A percentile compares a stretch with the other conserved stretches of the same genome.
Evolutionary conservation across 345 rosid genomes (phyloP).

Genomic region (Brassica cretica): DNA sequence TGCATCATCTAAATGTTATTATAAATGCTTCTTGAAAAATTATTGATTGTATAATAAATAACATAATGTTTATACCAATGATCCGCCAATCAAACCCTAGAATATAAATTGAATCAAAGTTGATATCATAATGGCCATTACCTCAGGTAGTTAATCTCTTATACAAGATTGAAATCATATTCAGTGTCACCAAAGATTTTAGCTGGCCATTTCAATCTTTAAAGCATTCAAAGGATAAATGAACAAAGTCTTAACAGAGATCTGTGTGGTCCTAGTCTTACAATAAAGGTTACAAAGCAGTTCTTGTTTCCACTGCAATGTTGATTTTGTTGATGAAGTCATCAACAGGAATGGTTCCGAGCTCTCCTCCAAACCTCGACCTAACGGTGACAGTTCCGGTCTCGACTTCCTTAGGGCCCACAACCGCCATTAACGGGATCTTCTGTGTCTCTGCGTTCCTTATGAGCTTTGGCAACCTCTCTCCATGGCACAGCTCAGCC

Average conservation of each 20-base stretch:
- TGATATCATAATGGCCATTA: neutral
- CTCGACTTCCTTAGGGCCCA: slow-evolving; percentile 88
- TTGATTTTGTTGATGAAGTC: slow-evolving; percentile 65
- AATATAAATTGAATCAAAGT: neutral
- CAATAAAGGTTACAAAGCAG: slow-evolving; percentile 39
- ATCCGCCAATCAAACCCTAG: too few relatives aligned
- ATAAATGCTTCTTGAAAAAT: too few relatives aligned
- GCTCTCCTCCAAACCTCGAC: slow-evolving; percentile 83
- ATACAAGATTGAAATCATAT: neutral
- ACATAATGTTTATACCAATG: too few relatives aligned
- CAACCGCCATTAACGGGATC: slow-evolving; percentile 86
- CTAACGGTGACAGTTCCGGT: slow-evolving; percentile 67
- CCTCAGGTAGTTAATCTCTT: slow-evolving; percentile 3
- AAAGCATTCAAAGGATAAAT: neutral
- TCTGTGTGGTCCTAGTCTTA: slow-evolving; percentile 24
- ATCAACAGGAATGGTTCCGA: slow-evolving; percentile 65
- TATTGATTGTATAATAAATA: too few relatives aligned
- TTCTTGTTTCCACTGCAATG: slow-evolving; percentile 53
- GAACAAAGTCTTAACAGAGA: slow-evolving; percentile 14
- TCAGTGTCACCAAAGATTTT: neutral
- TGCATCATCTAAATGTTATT: too few relatives aligned
- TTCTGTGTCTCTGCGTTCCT: slow-evolving; percentile 92
- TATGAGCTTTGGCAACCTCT: slow-evolving; percentile 89
- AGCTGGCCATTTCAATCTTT: neutral
- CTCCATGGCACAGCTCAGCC: slow-evolving; percentile 83